A percentile compares a stretch with the other conserved stretches of the same genome.
Evolutionary conservation across 371 early-diverging fungal species (phyloP).

Genomic region (Mucor saturninus): DNA sequence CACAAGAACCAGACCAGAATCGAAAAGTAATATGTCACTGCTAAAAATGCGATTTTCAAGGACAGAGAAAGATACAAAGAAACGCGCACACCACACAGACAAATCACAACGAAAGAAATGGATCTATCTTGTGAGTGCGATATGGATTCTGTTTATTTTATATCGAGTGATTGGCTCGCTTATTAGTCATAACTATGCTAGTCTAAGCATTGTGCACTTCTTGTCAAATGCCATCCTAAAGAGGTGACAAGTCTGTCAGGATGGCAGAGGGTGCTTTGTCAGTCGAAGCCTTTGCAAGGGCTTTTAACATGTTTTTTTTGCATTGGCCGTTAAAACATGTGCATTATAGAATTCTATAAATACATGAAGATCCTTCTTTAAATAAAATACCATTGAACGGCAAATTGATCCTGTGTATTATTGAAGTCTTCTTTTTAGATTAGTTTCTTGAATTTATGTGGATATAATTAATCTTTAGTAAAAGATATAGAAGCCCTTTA

Average conservation of each 20-base stretch:
- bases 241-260: constrained; percentile 1
- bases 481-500: no score
- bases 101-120: neutral
- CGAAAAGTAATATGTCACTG: constrained; percentile 9
- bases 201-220: constrained; percentile 29
- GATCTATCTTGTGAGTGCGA: neutral
- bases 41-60: constrained; percentile 11
- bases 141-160: constrained; percentile 21
- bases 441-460: no score
- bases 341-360: no score
- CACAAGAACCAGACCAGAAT: neutral
- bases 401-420: no score
- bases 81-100: neutral
- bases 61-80: neutral
- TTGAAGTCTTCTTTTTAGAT: no score
- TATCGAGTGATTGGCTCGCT: constrained; percentile 15
- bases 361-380: no score
- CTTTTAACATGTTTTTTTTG: neutral
- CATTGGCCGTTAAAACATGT: constrained; percentile 11
- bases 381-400: no score
- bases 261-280: constrained; percentile 1
- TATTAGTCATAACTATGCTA: constrained; percentile 12
- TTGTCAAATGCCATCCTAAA: constrained; percentile 12
- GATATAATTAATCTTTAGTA: no score
- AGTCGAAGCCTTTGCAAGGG: no score